Percentiles rank a stretch among this genome's conserved stretches.
These are phyloP conservation scores for Coemansia sp. DNA, from an alignment of 192 early-diverging fungal genomes.

Conservation along the genomic window DNA sequence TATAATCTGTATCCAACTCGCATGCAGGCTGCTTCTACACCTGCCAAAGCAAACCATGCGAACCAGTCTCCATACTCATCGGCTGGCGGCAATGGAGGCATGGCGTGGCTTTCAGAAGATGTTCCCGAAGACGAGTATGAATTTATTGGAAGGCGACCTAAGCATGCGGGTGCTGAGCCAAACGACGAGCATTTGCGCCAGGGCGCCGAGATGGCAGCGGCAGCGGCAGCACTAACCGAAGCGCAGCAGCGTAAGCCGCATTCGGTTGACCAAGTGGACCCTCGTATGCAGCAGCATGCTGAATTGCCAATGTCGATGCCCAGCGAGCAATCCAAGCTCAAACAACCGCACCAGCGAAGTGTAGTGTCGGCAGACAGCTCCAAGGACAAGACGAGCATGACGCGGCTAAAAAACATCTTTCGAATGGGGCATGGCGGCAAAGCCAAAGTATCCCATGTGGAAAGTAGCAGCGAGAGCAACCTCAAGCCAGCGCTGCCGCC, in stretches of 20 bases:
- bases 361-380: slow-evolving; percentile 11
- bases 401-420: slow-evolving; percentile 49
- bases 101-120: slow-evolving; percentile 43
- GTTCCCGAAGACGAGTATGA: slow-evolving; percentile 33
- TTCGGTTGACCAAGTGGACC: slow-evolving; percentile 21
- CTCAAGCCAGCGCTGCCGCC: neutral
- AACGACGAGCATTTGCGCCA: slow-evolving; percentile 4
- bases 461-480: neutral
- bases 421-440: slow-evolving; percentile 25
- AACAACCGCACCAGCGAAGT: slow-evolving; percentile 4
- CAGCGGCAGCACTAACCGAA: slow-evolving; percentile 19
- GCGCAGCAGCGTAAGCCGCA: slow-evolving; percentile 34
- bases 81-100: slow-evolving; percentile 3
- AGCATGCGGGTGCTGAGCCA: slow-evolving; percentile 16
- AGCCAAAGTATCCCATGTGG: neutral
- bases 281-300: no score
- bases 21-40: neutral
- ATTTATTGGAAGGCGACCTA: slow-evolving; percentile 10
- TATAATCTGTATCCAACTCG: neutral
- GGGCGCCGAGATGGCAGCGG: slow-evolving; percentile 2
- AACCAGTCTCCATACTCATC: neutral
- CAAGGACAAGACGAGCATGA: slow-evolving; percentile 44
- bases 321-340: slow-evolving; percentile 5
- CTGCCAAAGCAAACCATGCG: neutral
- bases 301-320: neutral